These are phyloP conservation scores for Colletotrichum noveboracense DNA, from an alignment of 2,329 filamentous ascomycete genomes.

Conservation along the genomic window DNA sequence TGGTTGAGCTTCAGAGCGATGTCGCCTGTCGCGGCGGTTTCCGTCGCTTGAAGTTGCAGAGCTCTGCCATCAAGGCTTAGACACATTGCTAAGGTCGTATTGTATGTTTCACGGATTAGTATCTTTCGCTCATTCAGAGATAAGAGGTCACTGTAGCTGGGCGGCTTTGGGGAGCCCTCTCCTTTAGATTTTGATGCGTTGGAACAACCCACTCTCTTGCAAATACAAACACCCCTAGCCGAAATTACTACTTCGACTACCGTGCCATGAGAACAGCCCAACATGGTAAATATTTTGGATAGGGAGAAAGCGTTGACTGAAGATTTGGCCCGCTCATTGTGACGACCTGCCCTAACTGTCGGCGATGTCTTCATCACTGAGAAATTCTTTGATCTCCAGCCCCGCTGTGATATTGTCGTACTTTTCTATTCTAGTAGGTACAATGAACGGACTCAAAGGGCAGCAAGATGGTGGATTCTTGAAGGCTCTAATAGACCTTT, in stretches of 20 bases:
- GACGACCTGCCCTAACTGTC: not conserved
- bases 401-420: not conserved
- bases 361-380: not conserved
- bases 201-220: not conserved
- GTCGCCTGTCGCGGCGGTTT: conserved; percentile 72
- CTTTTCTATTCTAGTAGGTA: not conserved
- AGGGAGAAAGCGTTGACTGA: too few relatives aligned
- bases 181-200: not conserved
- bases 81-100: not conserved
- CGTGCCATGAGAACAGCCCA: not conserved
- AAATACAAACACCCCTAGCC: not conserved
- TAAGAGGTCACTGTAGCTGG: not conserved
- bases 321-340: not conserved
- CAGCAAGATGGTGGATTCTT: not conserved
- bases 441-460: not conserved
- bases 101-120: not conserved
- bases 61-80: not conserved
- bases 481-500: not conserved
- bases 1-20: conserved; percentile 71
- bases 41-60: conserved; percentile 45
- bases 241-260: not conserved
- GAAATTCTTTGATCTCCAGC: not conserved
- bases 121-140: not conserved
- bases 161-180: not conserved
- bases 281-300: too few relatives aligned